Evolutionary conservation across 257 asterid genomes (phyloP), one percentile per base, ranked within the genome.

Genomic region (Buddleja alternifolia): DNA sequence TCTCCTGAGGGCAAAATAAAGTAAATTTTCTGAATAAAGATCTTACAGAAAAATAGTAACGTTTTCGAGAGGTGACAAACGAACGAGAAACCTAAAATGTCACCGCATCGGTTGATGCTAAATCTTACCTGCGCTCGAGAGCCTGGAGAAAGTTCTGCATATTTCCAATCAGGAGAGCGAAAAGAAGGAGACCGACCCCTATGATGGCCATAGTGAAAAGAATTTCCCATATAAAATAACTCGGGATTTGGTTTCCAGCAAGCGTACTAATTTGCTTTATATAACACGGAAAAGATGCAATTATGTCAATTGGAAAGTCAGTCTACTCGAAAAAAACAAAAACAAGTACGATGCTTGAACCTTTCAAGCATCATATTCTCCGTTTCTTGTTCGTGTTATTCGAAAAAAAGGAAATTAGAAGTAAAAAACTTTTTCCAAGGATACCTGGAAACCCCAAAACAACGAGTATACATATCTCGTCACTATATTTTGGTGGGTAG

Each of bases 391-490:
- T n/a, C n/a, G n/a, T n/a, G n/a, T n/a, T 4, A 48, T 6, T 12
- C 8, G 34, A 66, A 12, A 67, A 40, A 3, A 42, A 20, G 16
- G 19, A 14, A 20, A 40, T 9, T 15, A 24, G 21, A 29, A 19
- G 34, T 29, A 6, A 12, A 12, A 10, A 20, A 61, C 7, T 10
- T 36, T 64, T 53, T 21, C 40, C 25, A 60, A 60, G 63, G 37
- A 48, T 93, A 93, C 98, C 98, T 93, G 99, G 84, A 93, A 93
- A 15, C 96, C 99, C 99, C 99, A 93, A 78, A 88, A 90, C 59
- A 93, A 72, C 7, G 99, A 87, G 86, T 93, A 93, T 29, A 78
- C 39, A 12, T 93, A 93, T 93, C 96, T 80, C 45, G 84, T 83
- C 37, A 60, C 36, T 23, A 83, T 0, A 67, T 70, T 78, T 17